Evolutionary conservation across 345 rosid species (phyloP), one percentile per base, ranked within the genome.

Genomic region (Eucalyptus globulus): DNA sequence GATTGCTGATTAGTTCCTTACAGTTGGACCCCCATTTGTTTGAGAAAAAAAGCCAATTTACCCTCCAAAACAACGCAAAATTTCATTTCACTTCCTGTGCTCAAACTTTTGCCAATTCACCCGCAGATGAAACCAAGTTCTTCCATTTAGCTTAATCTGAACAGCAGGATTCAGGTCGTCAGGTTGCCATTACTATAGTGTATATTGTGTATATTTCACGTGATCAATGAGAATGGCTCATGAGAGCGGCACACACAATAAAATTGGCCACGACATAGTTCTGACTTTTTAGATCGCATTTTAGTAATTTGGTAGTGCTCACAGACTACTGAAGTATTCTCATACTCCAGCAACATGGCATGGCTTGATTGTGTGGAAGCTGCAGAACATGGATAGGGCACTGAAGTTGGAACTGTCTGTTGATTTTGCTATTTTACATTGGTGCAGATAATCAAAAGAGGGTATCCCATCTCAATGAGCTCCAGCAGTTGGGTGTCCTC

Each of bases 401-500:
- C 37, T 45, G 12, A 29, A 16, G 31, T 44, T 21, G 72, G 31
- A 40, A 44, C 24, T 47, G 87, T 7, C 49, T 9, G 53, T 83
- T 29, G 53, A 43, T 83, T 83, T 83, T 69, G 29, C 31, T 89
- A 22, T 62, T 58, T 83, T 24, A 2, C 45, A 22, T 10, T 86
- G 87, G 11, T 89, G 92, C 91, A 97, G 98, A 89, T 13, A 94
- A 96, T 87, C 89, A 91, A 91, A 95, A 93, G 90, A 97, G 93
- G 93, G 94, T 92, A 34, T 86, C 94, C 87, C 97, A 94, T 90
- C 95, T 97, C 9, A n/a, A 22, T 31, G 87, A 90, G 67, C 92
- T 97, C 44, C 92, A 94, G 91, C 88, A 93, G 14, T 90, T 95
- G 60, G 98, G 99, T 7, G 95, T 96, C 49, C 92, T 97, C n/a